Base-by-base conservation (phyloP, 352 stramenopile species). In the Globisporangium acanthophoron region DNA sequence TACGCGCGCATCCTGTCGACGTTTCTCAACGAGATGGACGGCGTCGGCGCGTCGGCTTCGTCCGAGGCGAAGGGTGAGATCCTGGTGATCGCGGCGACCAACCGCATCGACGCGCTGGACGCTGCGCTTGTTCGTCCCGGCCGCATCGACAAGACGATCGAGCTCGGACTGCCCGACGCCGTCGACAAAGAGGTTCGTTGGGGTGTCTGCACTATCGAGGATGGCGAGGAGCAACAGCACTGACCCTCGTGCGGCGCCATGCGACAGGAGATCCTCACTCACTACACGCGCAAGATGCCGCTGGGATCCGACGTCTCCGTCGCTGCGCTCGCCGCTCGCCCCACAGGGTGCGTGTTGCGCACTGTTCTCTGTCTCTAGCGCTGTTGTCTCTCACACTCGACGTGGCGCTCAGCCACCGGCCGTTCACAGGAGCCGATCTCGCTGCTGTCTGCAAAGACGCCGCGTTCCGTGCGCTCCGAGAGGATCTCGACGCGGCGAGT, bases 11-110 rank as follows among this genome's bases (percentile, higher is more conserved):
- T 94, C 5, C 60, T 94, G 9, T 94, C 84, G 27, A 94, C 84
- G 11, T 87, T 94, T 39, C 69, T 94, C 20, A 94, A 94, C 55
- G 84, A 94, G 61, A 90, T 94, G 80, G 84, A 94, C 47, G 84
- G 84, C 46, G 78, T 94, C 27, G 82, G 80, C 29, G 66, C 71
- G 5, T 48, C 54, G 12, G 66, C 65, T 1, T 53, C 58, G 20
- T 29, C 46, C 21, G 66, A 58, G 18, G 47, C 68, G 5, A 65
- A 59, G 9, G 65, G 69, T 5, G 71, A 81, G 1, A 73, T 94
- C 11, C 64, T 94, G 1, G 81, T 94, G 8, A 66, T 94, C 20
- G 81, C 81, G 2, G 84, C 84, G 11, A 92, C 84, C 18, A 94
- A 91, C 60, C 76, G 81, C 24, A 67, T 82, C 44, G 67, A 88